Percentiles rank a stretch among this genome's conserved stretches.
Evolutionary conservation across 345 rosid species (phyloP).

Genomic region (rapeseed (Brassica napus)): DNA sequence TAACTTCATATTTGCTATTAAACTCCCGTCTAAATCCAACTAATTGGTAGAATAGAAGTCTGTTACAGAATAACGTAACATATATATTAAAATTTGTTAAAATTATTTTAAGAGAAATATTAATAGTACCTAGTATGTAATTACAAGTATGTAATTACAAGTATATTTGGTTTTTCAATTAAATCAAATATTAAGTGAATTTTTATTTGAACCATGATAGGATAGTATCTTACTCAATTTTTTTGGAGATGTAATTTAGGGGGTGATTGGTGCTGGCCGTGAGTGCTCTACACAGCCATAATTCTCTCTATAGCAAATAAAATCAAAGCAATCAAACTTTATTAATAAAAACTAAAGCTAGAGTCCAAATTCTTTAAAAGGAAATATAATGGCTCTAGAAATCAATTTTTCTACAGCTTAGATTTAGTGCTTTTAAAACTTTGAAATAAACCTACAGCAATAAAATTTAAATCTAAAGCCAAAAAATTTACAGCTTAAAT

Average conservation of each 20-base stretch:
- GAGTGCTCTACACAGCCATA: no score
- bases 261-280: no score
- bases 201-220: neutral
- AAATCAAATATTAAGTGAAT: neutral
- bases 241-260: neutral
- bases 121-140: neutral
- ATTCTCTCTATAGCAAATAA: no score
- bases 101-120: neutral
- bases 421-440: no score
- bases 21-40: neutral
- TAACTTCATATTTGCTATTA: neutral
- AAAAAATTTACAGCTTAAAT: no score
- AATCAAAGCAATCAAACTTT: no score
- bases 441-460: no score
- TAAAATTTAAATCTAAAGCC: no score
- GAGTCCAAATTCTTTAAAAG: no score
- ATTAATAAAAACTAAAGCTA: no score
- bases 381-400: no score
- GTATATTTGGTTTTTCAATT: neutral
- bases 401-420: no score
- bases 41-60: neutral
- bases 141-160: neutral
- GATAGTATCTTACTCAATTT: neutral
- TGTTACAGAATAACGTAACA: neutral
- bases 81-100: neutral